Evolutionary conservation across 1,284 basidiomycete species (phyloP).

Genomic region (Tausonia pullulans): DNA sequence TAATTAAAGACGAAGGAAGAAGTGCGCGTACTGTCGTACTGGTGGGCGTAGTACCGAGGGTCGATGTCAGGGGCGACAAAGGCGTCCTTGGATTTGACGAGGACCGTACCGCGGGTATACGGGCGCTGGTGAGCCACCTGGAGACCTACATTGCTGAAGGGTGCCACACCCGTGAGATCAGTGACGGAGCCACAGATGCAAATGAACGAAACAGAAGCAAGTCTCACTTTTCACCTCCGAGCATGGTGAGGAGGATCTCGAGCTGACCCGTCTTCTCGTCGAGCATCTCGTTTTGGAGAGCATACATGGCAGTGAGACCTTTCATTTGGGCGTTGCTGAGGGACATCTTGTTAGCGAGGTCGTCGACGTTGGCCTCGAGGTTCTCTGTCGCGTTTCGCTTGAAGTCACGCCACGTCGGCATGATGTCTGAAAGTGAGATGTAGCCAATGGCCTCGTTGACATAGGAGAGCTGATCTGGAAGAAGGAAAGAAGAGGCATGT

Average conservation of each 20-base stretch:
- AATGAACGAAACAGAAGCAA: too few relatives aligned
- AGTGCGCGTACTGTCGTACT: constrained; percentile 23
- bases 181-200: too few relatives aligned
- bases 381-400: constrained; percentile 59
- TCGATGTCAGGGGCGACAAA: constrained; percentile 51
- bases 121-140: constrained; percentile 34
- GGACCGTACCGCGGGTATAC: constrained; percentile 35
- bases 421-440: constrained; percentile 18
- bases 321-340: constrained; percentile 22
- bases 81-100: constrained; percentile 43
- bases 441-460: constrained; percentile 35
- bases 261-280: constrained; percentile 29
- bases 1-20: background rate
- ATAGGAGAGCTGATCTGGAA: constrained; percentile 23
- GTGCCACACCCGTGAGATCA: too few relatives aligned
- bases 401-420: constrained; percentile 40
- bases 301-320: constrained; percentile 25
- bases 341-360: constrained; percentile 41
- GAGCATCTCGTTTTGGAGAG: constrained; percentile 22
- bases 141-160: constrained; percentile 8
- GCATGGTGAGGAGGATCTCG: constrained; percentile 32
- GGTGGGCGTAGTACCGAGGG: constrained; percentile 45
- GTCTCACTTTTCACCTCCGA: constrained; percentile 19
- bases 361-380: constrained; percentile 57
- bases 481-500: background rate